Conservation (phyloP, 2,329 filamentous ascomycete genomes). For the Geosmithia morbida region DNA sequence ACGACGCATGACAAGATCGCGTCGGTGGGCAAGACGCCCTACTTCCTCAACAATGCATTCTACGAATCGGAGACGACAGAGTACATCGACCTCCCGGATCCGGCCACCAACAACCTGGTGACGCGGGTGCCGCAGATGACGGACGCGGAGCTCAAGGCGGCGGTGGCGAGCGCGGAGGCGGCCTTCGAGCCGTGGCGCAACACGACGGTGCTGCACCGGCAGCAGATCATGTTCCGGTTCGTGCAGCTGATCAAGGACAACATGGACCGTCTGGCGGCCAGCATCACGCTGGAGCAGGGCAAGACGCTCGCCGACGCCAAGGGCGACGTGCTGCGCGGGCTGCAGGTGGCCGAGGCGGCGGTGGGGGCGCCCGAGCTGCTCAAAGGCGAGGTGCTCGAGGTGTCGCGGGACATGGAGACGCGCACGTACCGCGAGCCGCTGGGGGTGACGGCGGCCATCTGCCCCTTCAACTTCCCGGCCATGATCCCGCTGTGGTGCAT, state of each 20-base stretch:
- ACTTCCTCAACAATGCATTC: constrained; percentile 74
- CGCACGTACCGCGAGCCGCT: constrained; percentile 69
- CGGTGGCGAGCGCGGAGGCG: constrained; percentile 60
- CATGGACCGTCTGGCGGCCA: constrained; percentile 72
- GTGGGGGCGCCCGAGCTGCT: constrained; percentile 69
- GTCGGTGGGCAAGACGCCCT: constrained; percentile 56
- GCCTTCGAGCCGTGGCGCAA: constrained; percentile 62
- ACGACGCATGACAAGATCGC: constrained; percentile 58
- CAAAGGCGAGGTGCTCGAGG: constrained; percentile 72
- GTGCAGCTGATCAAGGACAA: constrained; percentile 67
- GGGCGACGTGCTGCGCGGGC: constrained; percentile 67
- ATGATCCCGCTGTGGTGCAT: constrained; percentile 93
- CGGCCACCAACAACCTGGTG: constrained; percentile 73
- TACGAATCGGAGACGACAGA: constrained; percentile 49
- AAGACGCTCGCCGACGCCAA: constrained; percentile 76
- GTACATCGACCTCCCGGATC: constrained; percentile 71
- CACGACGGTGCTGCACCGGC: constrained; percentile 57
- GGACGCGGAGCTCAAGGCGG: constrained; percentile 59
- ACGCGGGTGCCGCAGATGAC: constrained; percentile 75
- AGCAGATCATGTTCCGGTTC: constrained; percentile 83
- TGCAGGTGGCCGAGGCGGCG: constrained; percentile 75
- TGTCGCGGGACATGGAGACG: constrained; percentile 84
- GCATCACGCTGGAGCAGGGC: constrained; percentile 77
- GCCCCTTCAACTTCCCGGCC: constrained; percentile 82
- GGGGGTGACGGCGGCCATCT: constrained; percentile 71